Base-by-base conservation (phyloP, 2,329 filamentous ascomycete genomes). In the Colletotrichum sp. region DNA sequence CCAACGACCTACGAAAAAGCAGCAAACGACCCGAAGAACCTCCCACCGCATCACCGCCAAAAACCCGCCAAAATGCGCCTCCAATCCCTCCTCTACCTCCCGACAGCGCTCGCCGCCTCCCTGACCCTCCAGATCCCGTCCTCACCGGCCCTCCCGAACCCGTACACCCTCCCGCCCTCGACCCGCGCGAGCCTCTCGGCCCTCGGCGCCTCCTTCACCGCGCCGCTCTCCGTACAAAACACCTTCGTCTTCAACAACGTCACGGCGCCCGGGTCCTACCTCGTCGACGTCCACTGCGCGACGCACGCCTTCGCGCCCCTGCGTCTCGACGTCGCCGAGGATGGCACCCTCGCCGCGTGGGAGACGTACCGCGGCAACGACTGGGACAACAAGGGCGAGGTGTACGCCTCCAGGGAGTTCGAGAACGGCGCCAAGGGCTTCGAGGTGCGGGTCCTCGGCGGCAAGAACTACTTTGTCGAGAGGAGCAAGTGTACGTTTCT, bases 311-410 rank as follows among this genome's bases (percentile, higher is more conserved):
- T 98, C 83, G 91, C 92, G 79, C 94, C 95, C 13, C 88, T 98
- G 83, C 90, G 96, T 60, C 90, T 99, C 34, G 97, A 99, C 82
- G 91, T 97, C 21, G 79, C 81, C 4, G 80, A 78, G 68, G 84
- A 86, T 49, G 82, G 85, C 26, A 83, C 86, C 79, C 88, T 95
- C 5, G 86, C 89, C 57, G 93, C 93, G 32, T 97, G 95, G 93
- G 95, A 96, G 88, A 98, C 95, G 30, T 98, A 93, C 83, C 89
- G 95, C 64, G 96, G 95, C 1, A 96, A 98, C 81, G 95, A 97
- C 80, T 98, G 96, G 96, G 92, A 89, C 21, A 98, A 98, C 83
- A 94, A 92, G 81, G 96, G 96, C 18, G 93, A 94, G 86, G 88
- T 83, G 62, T 87, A 90, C 36, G 44, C 62, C 39, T 30, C 63